These are phyloP conservation scores for Strobilomyces confusus DNA, from an alignment of 768 basidiomycete species.

Conservation along the genomic window DNA sequence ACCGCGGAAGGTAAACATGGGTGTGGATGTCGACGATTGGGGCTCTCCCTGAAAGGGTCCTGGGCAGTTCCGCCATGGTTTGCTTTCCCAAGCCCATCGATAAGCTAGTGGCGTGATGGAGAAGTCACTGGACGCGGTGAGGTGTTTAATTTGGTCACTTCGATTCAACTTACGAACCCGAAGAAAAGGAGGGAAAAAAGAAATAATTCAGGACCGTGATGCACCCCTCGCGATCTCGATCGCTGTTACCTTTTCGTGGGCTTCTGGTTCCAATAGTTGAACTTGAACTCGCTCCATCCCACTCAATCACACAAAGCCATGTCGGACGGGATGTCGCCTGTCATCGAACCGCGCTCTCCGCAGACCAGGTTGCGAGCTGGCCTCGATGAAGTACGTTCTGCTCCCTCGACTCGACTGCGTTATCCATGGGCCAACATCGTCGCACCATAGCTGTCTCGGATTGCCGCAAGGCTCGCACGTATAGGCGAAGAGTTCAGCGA, in stretches of 20 bases:
- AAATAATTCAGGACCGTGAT: constrained; percentile 5
- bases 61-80: constrained; percentile 26
- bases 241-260: constrained; percentile 1
- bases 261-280: background rate
- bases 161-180: constrained; percentile 12
- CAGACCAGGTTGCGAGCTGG: constrained; percentile 18
- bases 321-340: background rate
- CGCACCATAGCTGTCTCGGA: constrained; percentile 21
- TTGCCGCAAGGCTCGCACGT: constrained; percentile 23
- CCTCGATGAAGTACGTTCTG: constrained; percentile 26
- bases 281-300: background rate
- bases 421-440: background rate
- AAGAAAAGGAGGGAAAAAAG: background rate
- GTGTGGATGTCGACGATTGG: constrained; percentile 81
- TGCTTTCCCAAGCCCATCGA: constrained; percentile 27
- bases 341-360: constrained; percentile 13
- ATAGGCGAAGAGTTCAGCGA: constrained; percentile 32
- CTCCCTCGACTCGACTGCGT: background rate
- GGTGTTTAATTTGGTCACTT: background rate
- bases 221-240: constrained; percentile 1
- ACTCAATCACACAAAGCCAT: background rate
- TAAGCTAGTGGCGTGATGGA: constrained; percentile 17
- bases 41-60: constrained; percentile 15
- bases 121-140: constrained; percentile 10
- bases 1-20: constrained; percentile 80